Base-by-base conservation (phyloP, 192 early-diverging fungal species). In the Entophlyctis helioformis region DNA sequence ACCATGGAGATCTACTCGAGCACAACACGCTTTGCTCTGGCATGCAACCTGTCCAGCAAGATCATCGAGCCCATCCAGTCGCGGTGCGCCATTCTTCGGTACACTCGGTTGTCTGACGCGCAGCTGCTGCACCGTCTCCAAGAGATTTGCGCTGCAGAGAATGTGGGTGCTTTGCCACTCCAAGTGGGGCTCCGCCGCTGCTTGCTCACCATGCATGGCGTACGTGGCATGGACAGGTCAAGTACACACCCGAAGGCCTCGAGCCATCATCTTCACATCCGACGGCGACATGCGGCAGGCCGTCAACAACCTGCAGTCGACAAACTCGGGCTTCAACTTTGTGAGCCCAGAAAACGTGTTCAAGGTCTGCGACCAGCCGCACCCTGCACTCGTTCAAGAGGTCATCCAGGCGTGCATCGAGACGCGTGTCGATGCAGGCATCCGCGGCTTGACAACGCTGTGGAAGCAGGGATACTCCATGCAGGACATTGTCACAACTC, bases 261-360 rank as follows among this genome's bases (percentile, higher is more conserved):
- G 86, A 93, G 92, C 95, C 4, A 66, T 98, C 23, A 86, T 93
- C 20, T 98, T 96, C 57, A 87, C 88, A 26, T 80, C 89, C 12
- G 95, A 98, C 48, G 95, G 95, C 20, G 95, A 98, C 53, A 95
- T 98, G 92, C 81, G 95, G 19, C 95, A 96, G 64, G 95, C 89
- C 2, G 76, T 98, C 53, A 98, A 96, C 56, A 95, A 96, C 47
- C 66, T 98, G 34, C 92, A 96, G 63, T 79, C 89, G 13, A 87
- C 91, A 0, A 73, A 68, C 49, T 81, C 83, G 38, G 92, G 90
- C 21, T 96, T 94, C 50, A 80, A 79, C 8, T 73, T 82, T 53
- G 70, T 98, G 8, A 81, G 82, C 33, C 71, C 76, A 2, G 89
- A 91, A 16, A 89, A 95, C 50, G 92, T 96, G 4, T 98, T 85